Evolutionary conservation across 225 moss, liverwort and hornwort genomes (phyloP).

Genomic region (Straminergon stramineum): DNA sequence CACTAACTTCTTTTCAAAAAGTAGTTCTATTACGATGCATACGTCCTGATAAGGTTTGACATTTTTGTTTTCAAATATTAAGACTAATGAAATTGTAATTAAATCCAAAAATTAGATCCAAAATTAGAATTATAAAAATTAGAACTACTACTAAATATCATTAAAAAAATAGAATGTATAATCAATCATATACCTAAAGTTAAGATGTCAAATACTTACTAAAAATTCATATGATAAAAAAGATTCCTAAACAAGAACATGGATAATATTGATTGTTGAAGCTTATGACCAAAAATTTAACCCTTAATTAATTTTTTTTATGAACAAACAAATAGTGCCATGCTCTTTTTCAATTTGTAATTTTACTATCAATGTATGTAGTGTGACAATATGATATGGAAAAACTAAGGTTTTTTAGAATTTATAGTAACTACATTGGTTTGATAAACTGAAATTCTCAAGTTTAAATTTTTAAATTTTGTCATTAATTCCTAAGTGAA

Average conservation of each 20-base stretch:
- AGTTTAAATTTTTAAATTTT: neutral
- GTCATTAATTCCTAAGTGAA: neutral
- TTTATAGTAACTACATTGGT: neutral
- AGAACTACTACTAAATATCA: neutral
- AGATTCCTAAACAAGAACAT: fast-evolving
- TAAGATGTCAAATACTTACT: neutral
- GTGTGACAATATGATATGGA: no score
- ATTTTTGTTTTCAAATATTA: no score
- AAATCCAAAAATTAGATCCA: neutral
- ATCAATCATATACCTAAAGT: neutral
- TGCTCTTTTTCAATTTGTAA: neutral
- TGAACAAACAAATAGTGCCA: fast-evolving
- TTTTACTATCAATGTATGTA: no score
- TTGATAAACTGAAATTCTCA: neutral
- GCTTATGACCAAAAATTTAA: neutral
- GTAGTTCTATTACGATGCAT: slow-evolving; percentile 51
- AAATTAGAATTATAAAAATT: neutral
- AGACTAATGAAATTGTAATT: neutral
- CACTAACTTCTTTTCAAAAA: slow-evolving; percentile 54
- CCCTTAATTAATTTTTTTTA: fast-evolving
- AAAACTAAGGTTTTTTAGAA: no score
- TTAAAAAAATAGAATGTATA: neutral
- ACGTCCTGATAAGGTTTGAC: slow-evolving; percentile 68
- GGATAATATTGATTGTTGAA: neutral
- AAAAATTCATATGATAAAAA: neutral